A percentile compares a stretch with the other conserved stretches of the same genome.
phyloP scores from a whole-genome alignment of 2,329 filamentous ascomycete species.

The Biscogniauxia marginata region DNA sequence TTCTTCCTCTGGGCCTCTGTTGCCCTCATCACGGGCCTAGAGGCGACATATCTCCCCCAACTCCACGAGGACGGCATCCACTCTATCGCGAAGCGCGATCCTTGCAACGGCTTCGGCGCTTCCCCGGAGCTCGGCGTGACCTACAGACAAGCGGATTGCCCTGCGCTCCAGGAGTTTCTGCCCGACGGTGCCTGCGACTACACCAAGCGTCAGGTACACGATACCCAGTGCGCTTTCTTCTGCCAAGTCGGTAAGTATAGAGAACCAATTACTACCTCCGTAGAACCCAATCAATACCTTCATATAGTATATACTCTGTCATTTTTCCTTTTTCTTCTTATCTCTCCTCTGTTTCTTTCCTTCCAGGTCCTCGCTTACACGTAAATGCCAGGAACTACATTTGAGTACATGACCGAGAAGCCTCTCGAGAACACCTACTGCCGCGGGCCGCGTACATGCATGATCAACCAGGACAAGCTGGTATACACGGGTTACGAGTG shows the following conservation, averaged over 20 bases:
- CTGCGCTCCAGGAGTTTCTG: conserved; percentile 1
- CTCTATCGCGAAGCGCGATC: neutral
- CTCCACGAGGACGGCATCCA: neutral
- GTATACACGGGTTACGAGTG: neutral
- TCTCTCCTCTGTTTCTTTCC: neutral
- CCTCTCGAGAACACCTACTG: conserved; percentile 12
- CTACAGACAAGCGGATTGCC: neutral
- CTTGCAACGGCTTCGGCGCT: conserved; percentile 1
- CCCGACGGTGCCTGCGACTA: conserved; percentile 8
- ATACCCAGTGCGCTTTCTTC: conserved; percentile 5
- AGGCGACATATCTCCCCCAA: neutral
- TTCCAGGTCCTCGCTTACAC: neutral
- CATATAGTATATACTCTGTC: too few species aligned
- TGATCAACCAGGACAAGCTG: conserved; percentile 1
- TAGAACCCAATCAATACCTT: too few species aligned
- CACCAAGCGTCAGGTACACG: conserved; percentile 1
- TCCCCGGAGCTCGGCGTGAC: neutral
- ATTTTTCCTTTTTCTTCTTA: too few species aligned
- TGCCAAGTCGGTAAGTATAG: conserved; percentile 10
- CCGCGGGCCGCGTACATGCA: conserved; percentile 7
- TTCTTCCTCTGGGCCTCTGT: neutral
- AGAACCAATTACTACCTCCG: neutral
- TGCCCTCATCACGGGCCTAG: neutral
- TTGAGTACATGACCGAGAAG: conserved; percentile 4
- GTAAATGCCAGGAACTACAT: conserved; percentile 2